phyloP scores from a whole-genome alignment of 2,329 filamentous ascomycete species.

The Diaporthe destruens region DNA sequence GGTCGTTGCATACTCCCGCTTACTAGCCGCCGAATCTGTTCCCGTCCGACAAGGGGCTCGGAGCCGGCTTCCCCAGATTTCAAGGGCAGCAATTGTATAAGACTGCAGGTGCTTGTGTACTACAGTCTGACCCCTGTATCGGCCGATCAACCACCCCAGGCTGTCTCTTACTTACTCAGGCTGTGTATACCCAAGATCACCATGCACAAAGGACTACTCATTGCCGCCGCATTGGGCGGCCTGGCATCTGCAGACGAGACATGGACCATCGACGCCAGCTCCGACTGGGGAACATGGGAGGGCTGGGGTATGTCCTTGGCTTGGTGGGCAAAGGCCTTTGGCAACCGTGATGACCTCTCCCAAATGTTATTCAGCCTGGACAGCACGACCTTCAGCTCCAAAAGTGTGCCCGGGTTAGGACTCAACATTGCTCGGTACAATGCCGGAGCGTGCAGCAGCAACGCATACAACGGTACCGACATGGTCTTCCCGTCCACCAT shows the following conservation, averaged over 20 bases:
- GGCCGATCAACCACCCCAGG: neutral
- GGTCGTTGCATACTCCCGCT: slow-evolving; percentile 2
- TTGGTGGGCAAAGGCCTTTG: slow-evolving; percentile 59
- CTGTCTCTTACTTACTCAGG: no score
- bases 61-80: slow-evolving; percentile 24
- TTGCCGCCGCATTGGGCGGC: slow-evolving; percentile 7
- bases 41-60: slow-evolving; percentile 14
- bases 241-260: slow-evolving; percentile 47
- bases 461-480: slow-evolving; percentile 49
- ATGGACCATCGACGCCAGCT: slow-evolving; percentile 49
- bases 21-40: neutral
- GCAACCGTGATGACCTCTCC: slow-evolving; percentile 56
- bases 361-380: slow-evolving; percentile 56
- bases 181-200: neutral
- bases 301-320: slow-evolving; percentile 59
- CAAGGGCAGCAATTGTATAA: neutral
- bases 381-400: slow-evolving; percentile 48
- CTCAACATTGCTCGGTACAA: slow-evolving; percentile 60
- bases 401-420: slow-evolving; percentile 54
- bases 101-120: neutral
- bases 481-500: slow-evolving; percentile 56
- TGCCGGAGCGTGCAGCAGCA: slow-evolving; percentile 55
- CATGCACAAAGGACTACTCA: slow-evolving; percentile 14
- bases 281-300: slow-evolving; percentile 57
- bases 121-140: neutral